These are phyloP conservation scores for Petasospora fabianii DNA, from an alignment of 1,139 yeast species.

Conservation along the genomic window DNA sequence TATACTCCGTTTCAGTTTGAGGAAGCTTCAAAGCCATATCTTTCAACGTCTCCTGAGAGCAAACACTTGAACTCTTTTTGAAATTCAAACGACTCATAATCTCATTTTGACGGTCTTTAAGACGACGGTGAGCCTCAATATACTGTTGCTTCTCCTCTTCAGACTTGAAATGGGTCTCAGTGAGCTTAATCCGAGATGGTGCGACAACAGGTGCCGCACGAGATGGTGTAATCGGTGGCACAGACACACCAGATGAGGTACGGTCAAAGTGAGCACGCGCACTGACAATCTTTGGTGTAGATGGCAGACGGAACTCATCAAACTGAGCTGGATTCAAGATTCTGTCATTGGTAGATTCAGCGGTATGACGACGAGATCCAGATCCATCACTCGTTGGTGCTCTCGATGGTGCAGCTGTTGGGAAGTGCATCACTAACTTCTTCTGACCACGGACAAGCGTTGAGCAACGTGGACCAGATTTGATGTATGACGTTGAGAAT, in stretches of 20 bases:
- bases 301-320: slow-evolving; percentile 17
- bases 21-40: slow-evolving; percentile 59
- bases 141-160: slow-evolving; percentile 28
- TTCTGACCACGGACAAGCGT: slow-evolving; percentile 43
- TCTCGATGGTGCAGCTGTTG: slow-evolving; percentile 12
- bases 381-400: slow-evolving; percentile 7
- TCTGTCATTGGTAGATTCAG: background rate
- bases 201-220: slow-evolving; percentile 12
- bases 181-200: slow-evolving; percentile 22
- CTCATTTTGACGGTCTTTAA: slow-evolving; percentile 44
- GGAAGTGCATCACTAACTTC: slow-evolving; percentile 46
- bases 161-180: slow-evolving; percentile 26
- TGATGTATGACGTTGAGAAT: slow-evolving; percentile 74
- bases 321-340: slow-evolving; percentile 12
- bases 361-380: background rate
- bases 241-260: slow-evolving; percentile 21
- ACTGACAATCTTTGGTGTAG: slow-evolving; percentile 26
- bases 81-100: slow-evolving; percentile 42
- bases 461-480: slow-evolving; percentile 51
- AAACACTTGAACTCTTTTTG: slow-evolving; percentile 38
- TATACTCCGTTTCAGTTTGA: slow-evolving; percentile 47
- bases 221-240: slow-evolving; percentile 12
- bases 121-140: slow-evolving; percentile 32
- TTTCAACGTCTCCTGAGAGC: slow-evolving; percentile 47
- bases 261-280: slow-evolving; percentile 29